phyloP scores from a whole-genome alignment of 306 rosid species.

The Inga oerstediana region DNA sequence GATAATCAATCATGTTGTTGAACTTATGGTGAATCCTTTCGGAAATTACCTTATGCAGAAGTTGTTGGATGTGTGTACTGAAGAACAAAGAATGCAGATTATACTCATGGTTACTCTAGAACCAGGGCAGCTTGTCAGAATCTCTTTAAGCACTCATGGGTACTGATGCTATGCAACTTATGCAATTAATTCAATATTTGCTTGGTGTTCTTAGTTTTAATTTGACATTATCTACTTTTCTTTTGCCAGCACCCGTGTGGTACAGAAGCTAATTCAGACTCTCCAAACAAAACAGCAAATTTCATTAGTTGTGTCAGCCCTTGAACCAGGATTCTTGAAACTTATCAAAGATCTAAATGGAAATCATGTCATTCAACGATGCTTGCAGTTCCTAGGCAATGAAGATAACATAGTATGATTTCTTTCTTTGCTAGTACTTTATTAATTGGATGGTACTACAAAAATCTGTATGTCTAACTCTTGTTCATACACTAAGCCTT shows the following conservation, averaged over 20 bases:
- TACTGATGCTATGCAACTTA: conserved; percentile 30
- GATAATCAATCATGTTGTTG: conserved; percentile 52
- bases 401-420: conserved; percentile 56
- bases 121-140: conserved; percentile 55
- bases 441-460: conserved; percentile 1
- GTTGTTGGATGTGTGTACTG: conserved; percentile 60
- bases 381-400: conserved; percentile 56
- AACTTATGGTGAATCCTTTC: conserved; percentile 63
- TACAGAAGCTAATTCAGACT: conserved; percentile 72
- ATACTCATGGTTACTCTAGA: conserved; percentile 45
- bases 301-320: conserved; percentile 54
- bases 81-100: conserved; percentile 55
- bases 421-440: conserved; percentile 5
- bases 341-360: conserved; percentile 72
- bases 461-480: conserved; percentile 5
- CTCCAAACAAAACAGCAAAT: conserved; percentile 60
- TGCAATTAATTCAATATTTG: conserved; percentile 25
- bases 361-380: conserved; percentile 70
- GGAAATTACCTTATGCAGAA: conserved; percentile 68
- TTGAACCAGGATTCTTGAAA: conserved; percentile 63
- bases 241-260: conserved; percentile 66
- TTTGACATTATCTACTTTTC: conserved; percentile 7
- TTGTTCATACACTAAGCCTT: neutral
- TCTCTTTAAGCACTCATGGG: conserved; percentile 69
- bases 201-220: neutral